A percentile compares a stretch with the other conserved stretches of the same genome.
Evolutionary conservation across 768 basidiomycete genomes (phyloP).

Genomic region (Hygrocybe coccinea): DNA sequence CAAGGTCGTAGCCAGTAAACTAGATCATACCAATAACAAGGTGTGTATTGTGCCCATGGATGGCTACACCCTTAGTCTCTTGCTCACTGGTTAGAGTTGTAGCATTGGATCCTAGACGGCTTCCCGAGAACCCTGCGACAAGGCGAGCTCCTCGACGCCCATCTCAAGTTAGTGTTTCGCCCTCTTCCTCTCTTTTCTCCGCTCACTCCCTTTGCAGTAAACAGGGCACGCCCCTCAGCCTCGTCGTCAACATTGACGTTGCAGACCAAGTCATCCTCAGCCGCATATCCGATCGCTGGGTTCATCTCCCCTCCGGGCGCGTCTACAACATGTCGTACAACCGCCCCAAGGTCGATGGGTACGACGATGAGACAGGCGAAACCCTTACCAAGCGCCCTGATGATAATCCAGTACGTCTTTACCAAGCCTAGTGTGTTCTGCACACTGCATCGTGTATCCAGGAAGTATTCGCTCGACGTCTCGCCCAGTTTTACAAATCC

Average conservation of each 20-base stretch:
- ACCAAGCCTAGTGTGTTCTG: background rate
- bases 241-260: conserved; percentile 86
- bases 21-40: conserved; percentile 61
- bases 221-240: conserved; percentile 61
- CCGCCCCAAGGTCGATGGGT: conserved; percentile 69
- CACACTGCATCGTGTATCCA: conserved; percentile 24
- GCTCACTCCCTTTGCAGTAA: conserved; percentile 37
- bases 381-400: conserved; percentile 83
- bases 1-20: conserved; percentile 66
- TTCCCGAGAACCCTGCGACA: conserved; percentile 89
- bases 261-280: conserved; percentile 78
- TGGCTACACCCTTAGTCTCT: background rate
- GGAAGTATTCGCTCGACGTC: conserved; percentile 75
- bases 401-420: conserved; percentile 70
- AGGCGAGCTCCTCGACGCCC: conserved; percentile 69
- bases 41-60: conserved; percentile 32
- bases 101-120: conserved; percentile 93
- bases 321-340: conserved; percentile 91
- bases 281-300: conserved; percentile 87
- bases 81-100: background rate
- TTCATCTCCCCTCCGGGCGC: conserved; percentile 82
- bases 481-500: conserved; percentile 69
- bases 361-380: conserved; percentile 85
- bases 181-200: background rate
- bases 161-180: conserved; percentile 55